Percentiles rank a stretch among this genome's conserved stretches.
Evolutionary conservation across 768 basidiomycete species (phyloP).

Genomic region (Leccinum pellstonianum): DNA sequence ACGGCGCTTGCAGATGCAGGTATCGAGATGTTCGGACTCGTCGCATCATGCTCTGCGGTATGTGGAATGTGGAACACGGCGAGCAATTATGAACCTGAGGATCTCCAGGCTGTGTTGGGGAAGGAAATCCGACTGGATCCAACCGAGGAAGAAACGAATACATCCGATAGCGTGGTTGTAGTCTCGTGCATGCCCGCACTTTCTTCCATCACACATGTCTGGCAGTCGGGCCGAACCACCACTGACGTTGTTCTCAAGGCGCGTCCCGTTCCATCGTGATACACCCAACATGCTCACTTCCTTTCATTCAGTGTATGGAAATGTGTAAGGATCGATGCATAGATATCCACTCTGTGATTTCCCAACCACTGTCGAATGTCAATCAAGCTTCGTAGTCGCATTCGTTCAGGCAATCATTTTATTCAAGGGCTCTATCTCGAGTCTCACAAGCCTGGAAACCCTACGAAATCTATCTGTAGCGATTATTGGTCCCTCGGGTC

Average conservation of each 20-base stretch:
- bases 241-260: constrained; percentile 56
- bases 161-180: constrained; percentile 65
- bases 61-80: constrained; percentile 18
- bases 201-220: constrained; percentile 77
- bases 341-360: constrained; percentile 74
- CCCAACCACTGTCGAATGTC: constrained; percentile 56
- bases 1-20: constrained; percentile 92
- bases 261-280: constrained; percentile 32
- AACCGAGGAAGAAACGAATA: constrained; percentile 59
- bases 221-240: constrained; percentile 74
- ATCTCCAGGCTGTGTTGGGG: constrained; percentile 51
- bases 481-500: not conserved
- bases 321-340: constrained; percentile 66
- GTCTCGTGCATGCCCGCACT: constrained; percentile 88
- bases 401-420: not conserved
- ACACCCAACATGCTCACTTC: not conserved
- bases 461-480: not conserved
- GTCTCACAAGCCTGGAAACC: not conserved
- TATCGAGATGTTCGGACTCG: constrained; percentile 87
- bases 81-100: constrained; percentile 5
- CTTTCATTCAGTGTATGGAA: constrained; percentile 59
- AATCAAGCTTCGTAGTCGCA: constrained; percentile 12
- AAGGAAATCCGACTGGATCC: constrained; percentile 79
- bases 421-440: not conserved
- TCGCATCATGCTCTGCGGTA: constrained; percentile 80